Percentiles rank a stretch among this genome's conserved stretches.
These are phyloP conservation scores for Fraxinus sp. DNA, from an alignment of 305 asterid genomes.

Conservation along the genomic window DNA sequence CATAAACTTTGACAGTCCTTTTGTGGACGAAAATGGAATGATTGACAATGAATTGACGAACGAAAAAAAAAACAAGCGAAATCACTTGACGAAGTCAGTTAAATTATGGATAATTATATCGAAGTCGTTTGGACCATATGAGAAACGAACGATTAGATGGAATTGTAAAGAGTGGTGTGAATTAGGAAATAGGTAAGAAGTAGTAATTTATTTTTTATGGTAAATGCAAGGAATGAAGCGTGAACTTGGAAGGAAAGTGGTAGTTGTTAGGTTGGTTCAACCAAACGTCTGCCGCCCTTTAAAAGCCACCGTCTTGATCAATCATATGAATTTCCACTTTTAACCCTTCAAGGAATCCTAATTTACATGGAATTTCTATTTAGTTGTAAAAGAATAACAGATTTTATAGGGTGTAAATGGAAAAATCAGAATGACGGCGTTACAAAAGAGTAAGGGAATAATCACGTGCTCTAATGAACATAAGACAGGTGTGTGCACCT, in stretches of 20 bases:
- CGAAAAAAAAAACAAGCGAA: neutral
- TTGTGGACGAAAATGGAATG: neutral
- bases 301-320: slow-evolving; percentile 34
- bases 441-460: slow-evolving; percentile 22
- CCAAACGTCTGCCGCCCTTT: slow-evolving; percentile 50
- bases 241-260: slow-evolving; percentile 42
- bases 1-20: neutral
- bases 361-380: neutral
- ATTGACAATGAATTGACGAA: neutral
- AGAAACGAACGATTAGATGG: neutral
- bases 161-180: slow-evolving; percentile 19
- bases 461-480: slow-evolving; percentile 29
- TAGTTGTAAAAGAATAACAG: neutral
- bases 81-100: neutral
- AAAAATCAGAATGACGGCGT: slow-evolving; percentile 18
- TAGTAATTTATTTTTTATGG: slow-evolving; percentile 14
- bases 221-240: slow-evolving; percentile 41
- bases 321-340: neutral
- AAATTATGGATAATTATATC: neutral
- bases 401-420: slow-evolving; percentile 14
- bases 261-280: slow-evolving; percentile 68
- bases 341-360: slow-evolving; percentile 22
- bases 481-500: slow-evolving; percentile 16
- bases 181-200: slow-evolving; percentile 17
- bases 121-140: neutral